Base-by-base conservation (phyloP, 2,329 filamentous ascomycete species). In the Ophiostoma sp. region DNA sequence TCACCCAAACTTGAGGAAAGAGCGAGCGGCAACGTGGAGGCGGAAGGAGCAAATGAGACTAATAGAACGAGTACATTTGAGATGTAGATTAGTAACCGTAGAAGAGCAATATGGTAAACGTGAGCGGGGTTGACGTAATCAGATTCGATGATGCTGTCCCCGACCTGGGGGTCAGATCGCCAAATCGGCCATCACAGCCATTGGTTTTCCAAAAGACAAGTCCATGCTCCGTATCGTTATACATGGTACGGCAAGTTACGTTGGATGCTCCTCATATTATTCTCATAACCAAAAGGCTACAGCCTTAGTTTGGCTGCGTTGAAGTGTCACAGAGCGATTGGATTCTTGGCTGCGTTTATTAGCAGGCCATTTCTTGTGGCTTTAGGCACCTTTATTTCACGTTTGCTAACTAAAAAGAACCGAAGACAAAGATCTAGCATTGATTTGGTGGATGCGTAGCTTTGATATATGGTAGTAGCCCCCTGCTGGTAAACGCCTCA, bases 171-270 rank as follows among this genome's bases (percentile, higher is more conserved):
- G n/a, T 55, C 12, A 11, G 49, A 55, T 55, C 49, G 49, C 49
- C 49, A 55, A 14, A 55, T 55, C 49, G 49, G n/a, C 49, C 49
- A 55, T 9, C 49, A 18, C 49, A 55, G n/a, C 49, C 49, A 18
- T 55, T 18, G 49, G 8, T 27, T 4, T 27, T 27, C 49, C 18
- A 9, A 55, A 3, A 55, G n/a, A 55, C 47, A 27, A 5, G 4
- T 55, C 42, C 49, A 14, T 27, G 27, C 27, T 27, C 27, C 27
- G 27, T 27, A 27, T 27, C 27, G 27, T 27, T 27, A 27, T 27
- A 27, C 27, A 27, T 27, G 27, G 2, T 27, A 27, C 27, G 27
- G 27, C 27, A 27, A 27, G 27, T 2, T 27, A 27, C 1, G 27
- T 27, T 27, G 27, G 27, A 27, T 27, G 27, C 27, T 27, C 27